Percentiles rank a stretch among this genome's conserved stretches.
Evolutionary conservation across 2,329 filamentous ascomycete species (phyloP).

Genomic region (Coniochaeta sp.): DNA sequence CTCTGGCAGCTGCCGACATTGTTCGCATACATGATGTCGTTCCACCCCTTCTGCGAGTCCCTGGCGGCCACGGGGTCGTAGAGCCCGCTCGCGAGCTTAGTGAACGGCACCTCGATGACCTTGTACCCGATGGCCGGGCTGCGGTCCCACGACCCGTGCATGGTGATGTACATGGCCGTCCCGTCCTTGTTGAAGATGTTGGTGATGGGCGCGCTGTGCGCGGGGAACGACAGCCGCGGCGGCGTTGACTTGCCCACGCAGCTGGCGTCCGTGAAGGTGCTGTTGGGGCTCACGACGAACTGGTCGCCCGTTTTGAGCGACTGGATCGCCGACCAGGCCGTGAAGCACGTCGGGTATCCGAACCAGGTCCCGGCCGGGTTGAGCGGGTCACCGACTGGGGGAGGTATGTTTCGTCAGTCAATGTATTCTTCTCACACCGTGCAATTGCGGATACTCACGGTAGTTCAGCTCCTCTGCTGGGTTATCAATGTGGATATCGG

Average conservation of each 20-base stretch:
- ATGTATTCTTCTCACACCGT: background rate
- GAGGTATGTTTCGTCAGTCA: background rate
- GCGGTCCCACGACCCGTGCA: constrained; percentile 10
- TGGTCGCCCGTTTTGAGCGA: constrained; percentile 9
- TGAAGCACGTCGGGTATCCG: constrained; percentile 43
- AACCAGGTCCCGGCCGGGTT: constrained; percentile 19
- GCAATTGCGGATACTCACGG: constrained; percentile 22
- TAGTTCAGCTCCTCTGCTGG: constrained; percentile 61
- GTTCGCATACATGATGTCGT: constrained; percentile 3
- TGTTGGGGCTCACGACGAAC: constrained; percentile 10
- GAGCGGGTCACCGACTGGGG: constrained; percentile 19
- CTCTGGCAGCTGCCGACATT: background rate
- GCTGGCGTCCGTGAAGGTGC: constrained; percentile 5
- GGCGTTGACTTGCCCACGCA: constrained; percentile 6
- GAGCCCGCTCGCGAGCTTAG: background rate
- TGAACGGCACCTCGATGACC: constrained; percentile 7
- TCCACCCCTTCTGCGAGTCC: constrained; percentile 5
- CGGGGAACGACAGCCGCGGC: constrained; percentile 6
- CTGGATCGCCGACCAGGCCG: constrained; percentile 5
- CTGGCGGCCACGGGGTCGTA: constrained; percentile 5
- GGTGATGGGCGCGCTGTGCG: constrained; percentile 8
- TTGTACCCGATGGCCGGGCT: constrained; percentile 8
- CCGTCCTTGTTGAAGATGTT: constrained; percentile 5
- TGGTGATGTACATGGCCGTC: constrained; percentile 9
- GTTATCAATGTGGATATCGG: constrained; percentile 51